Percentiles rank a stretch among this genome's conserved stretches.
phyloP scores from a whole-genome alignment of 345 rosid species.

The Eucalyptus curtisii region DNA sequence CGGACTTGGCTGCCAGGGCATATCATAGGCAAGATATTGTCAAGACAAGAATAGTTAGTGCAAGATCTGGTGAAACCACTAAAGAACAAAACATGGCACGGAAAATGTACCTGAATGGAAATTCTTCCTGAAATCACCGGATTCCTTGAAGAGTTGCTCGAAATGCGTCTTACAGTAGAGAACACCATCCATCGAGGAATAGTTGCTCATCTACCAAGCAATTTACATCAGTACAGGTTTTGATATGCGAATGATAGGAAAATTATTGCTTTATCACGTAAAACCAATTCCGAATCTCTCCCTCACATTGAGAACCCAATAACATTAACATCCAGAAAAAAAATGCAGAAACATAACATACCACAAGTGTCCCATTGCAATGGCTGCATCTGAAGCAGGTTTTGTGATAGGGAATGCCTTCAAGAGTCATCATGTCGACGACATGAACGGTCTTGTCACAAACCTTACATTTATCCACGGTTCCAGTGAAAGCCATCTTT shows the following conservation, averaged over 20 bases:
- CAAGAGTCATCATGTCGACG: constrained; percentile 34
- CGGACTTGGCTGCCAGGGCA: constrained; percentile 3
- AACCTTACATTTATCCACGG: constrained; percentile 41
- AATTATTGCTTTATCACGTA: neutral
- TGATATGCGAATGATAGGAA: neutral
- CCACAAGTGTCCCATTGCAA: constrained; percentile 43
- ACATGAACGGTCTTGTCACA: constrained; percentile 43
- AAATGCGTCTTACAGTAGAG: constrained; percentile 38
- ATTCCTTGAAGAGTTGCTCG: constrained; percentile 39
- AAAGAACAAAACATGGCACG: neutral
- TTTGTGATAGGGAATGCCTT: constrained; percentile 38
- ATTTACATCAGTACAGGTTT: neutral
- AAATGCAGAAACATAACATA: neutral
- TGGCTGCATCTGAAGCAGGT: constrained; percentile 44
- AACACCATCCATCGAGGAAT: constrained; percentile 39
- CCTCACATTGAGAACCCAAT: neutral
- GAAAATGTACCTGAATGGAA: constrained; percentile 15
- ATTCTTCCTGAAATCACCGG: constrained; percentile 40
- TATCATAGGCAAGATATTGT: neutral
- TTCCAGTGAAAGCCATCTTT: constrained; percentile 35
- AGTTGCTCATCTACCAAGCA: constrained; percentile 27
- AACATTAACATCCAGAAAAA: neutral
- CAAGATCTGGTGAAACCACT: neutral
- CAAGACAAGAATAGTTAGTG: neutral
- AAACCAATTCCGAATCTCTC: neutral